Evolutionary conservation across 139 green algal genomes (phyloP).

Genomic region (Volvox reticuliferus): DNA sequence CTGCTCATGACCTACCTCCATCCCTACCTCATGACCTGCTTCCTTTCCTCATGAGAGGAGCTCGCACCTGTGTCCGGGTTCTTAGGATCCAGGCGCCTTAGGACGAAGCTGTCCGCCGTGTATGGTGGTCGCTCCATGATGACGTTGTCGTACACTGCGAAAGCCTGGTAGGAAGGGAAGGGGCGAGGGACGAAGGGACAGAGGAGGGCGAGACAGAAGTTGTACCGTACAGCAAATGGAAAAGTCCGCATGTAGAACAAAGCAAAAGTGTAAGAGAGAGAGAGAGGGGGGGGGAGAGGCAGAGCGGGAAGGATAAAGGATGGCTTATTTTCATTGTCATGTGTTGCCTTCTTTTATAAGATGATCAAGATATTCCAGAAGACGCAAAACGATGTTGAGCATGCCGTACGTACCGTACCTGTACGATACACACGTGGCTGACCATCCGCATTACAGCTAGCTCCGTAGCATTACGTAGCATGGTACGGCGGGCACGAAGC

Average conservation of each 20-base stretch:
- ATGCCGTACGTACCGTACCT: background rate
- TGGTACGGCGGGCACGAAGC: background rate
- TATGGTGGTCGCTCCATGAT: background rate
- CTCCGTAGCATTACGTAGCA: conserved; percentile 25
- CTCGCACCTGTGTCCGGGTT: too few species aligned
- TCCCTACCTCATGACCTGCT: too few species aligned
- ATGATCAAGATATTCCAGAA: background rate
- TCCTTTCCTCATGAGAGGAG: too few species aligned
- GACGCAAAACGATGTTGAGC: background rate
- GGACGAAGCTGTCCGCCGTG: background rate
- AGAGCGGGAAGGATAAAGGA: too few species aligned
- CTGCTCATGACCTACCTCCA: too few species aligned
- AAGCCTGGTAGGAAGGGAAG: background rate
- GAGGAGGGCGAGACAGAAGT: too few species aligned
- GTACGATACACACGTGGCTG: conserved; percentile 20
- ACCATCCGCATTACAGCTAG: conserved; percentile 16
- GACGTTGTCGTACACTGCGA: conserved; percentile 20
- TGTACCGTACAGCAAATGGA: too few species aligned
- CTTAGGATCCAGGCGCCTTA: background rate
- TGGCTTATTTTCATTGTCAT: too few species aligned
- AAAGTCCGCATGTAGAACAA: too few species aligned
- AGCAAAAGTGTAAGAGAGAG: background rate
- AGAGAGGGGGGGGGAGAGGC: background rate
- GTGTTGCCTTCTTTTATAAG: too few species aligned
- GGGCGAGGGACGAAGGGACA: too few species aligned